Evolutionary conservation across 75 land plant genomes (phyloP).

Genomic region (Azolla pinnata): DNA sequence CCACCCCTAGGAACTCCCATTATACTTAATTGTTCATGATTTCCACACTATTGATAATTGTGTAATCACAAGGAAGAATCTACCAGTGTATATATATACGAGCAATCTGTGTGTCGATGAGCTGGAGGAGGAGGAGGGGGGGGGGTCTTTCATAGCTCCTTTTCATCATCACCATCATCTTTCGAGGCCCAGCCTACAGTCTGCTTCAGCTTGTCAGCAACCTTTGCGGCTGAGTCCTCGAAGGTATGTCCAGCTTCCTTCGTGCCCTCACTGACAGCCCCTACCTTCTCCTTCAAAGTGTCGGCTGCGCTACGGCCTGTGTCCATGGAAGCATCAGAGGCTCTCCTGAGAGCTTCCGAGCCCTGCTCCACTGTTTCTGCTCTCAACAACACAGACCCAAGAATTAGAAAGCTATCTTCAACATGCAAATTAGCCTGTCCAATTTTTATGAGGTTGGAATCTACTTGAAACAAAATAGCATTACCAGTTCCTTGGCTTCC

Average conservation of each 20-base stretch:
- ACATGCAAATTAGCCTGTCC: neutral
- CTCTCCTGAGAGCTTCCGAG: neutral
- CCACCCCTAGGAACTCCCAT: too few relatives aligned
- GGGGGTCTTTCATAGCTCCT: too few relatives aligned
- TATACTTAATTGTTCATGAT: too few relatives aligned
- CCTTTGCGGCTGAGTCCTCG: conserved; percentile 2
- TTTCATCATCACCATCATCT: too few relatives aligned
- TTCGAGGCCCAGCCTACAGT: too few relatives aligned
- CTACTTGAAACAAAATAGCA: neutral
- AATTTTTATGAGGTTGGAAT: neutral
- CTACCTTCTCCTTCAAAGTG: neutral
- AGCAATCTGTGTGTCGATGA: too few relatives aligned
- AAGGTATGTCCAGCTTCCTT: neutral
- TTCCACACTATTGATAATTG: too few relatives aligned
- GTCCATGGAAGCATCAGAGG: neutral
- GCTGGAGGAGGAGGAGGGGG: too few relatives aligned
- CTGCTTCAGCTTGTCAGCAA: neutral
- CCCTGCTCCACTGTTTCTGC: neutral
- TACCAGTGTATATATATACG: too few relatives aligned
- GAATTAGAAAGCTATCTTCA: neutral
- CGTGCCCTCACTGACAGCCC: neutral
- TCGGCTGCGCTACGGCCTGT: neutral
- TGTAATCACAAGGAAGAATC: too few relatives aligned
- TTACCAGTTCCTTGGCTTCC: neutral
- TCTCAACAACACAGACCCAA: neutral